Conservation (phyloP, 1,284 basidiomycete genomes). For the Thecaphora frezii region DNA sequence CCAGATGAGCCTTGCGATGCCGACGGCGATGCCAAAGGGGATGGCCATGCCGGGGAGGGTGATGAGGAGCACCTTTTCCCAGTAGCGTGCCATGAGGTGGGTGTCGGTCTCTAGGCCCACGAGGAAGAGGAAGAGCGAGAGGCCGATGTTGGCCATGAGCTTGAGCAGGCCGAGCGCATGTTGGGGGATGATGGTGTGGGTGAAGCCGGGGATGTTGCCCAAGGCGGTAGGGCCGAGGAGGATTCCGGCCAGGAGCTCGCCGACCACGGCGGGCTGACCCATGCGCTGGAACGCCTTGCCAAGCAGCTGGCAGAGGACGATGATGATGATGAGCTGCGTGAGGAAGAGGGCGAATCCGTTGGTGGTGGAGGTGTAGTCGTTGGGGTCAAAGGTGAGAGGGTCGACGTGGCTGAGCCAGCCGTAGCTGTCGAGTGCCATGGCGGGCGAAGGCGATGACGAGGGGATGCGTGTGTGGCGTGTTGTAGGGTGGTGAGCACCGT, state of each 20-base stretch:
- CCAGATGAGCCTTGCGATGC: slow-evolving; percentile 39
- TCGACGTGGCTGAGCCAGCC: slow-evolving; percentile 35
- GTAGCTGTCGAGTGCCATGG: slow-evolving; percentile 12
- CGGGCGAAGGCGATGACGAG: background rate
- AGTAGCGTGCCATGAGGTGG: slow-evolving; percentile 42
- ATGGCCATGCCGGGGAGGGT: slow-evolving; percentile 44
- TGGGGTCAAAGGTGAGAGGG: slow-evolving; percentile 30
- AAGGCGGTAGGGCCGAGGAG: slow-evolving; percentile 39
- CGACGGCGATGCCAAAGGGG: slow-evolving; percentile 44
- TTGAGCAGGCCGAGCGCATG: slow-evolving; percentile 27
- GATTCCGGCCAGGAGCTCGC: slow-evolving; percentile 40
- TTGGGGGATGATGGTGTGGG: slow-evolving; percentile 25
- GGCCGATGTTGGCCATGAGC: slow-evolving; percentile 35
- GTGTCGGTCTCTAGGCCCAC: slow-evolving; percentile 49
- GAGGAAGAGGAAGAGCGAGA: slow-evolving; percentile 39
- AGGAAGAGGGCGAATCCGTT: slow-evolving; percentile 42
- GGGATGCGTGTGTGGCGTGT: too few relatives aligned
- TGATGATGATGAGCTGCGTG: slow-evolving; percentile 30
- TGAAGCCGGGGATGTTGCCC: slow-evolving; percentile 42
- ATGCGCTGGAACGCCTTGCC: slow-evolving; percentile 28
- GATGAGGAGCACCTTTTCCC: slow-evolving; percentile 38
- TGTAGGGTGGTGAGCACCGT: background rate
- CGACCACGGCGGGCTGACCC: slow-evolving; percentile 37
- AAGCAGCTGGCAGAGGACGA: slow-evolving; percentile 32
- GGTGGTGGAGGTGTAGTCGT: slow-evolving; percentile 24